Base-by-base conservation (phyloP, 371 early-diverging fungal genomes). In the Coemansia sp. region DNA sequence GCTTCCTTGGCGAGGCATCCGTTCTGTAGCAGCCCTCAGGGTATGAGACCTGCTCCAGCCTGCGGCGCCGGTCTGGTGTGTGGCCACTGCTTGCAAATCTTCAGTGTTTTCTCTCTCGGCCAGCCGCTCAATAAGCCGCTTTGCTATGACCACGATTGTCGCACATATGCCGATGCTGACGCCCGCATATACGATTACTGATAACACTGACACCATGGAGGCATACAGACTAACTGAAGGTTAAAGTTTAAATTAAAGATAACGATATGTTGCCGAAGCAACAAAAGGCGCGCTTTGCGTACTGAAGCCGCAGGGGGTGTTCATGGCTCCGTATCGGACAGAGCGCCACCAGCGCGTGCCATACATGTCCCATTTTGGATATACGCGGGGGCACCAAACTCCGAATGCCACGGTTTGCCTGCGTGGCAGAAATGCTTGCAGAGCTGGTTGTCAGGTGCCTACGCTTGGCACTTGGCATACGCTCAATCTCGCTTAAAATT, bases 341-440 rank as follows among this genome's bases (percentile, higher is more conserved):
- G 9, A 52, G 53, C 53, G 53, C 53, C 53, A 52, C 53, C 31
- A 31, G 31, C 4, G 20, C 30, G 14, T 52, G 36, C 38, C 53
- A 52, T 36, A 31, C 53, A 52, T 52, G 16, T 5, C n/a, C 13
- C 7, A 6, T 35, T 52, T 52, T 36, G n/a, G 36, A 31, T 13
- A 35, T 35, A 3, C 7, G 9, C 10, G 9, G n/a, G 4, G n/a
- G n/a, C n/a, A 43, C 5, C n/a, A 32, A 34, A 35, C n/a, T 52
- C 16, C 16, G 45, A 45, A 45, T 45, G 45, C 16, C 16, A 20
- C 20, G 20, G 20, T 20, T 20, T 20, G 20, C 20, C 20, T 20
- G 20, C 20, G 20, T 20, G 20, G 20, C 20, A 20, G 20, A 20
- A 20, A 20, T 20, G 20, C 20, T 20, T 20, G 20, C 20, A 20